Evolutionary conservation across 2,329 filamentous ascomycete genomes (phyloP).

Genomic region (Daldinia eschscholtzii): DNA sequence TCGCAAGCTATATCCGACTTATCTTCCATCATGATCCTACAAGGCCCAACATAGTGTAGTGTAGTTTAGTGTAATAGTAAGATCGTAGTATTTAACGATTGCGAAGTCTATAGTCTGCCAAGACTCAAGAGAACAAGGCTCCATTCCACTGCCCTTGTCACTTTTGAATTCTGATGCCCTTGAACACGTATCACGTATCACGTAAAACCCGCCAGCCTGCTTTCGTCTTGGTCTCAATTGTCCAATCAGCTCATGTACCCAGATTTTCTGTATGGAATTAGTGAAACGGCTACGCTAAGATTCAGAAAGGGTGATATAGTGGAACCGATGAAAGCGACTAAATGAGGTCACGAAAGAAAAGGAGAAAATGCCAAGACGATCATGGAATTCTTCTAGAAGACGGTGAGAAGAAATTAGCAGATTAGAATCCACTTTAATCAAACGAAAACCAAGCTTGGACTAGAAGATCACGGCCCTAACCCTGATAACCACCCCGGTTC

Average conservation of each 20-base stretch:
- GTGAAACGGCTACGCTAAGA: constrained; percentile 39
- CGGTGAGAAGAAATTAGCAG: constrained; percentile 34
- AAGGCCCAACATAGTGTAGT: background rate
- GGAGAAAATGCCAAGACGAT: constrained; percentile 27
- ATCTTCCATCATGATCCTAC: background rate
- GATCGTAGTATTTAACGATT: constrained; percentile 3
- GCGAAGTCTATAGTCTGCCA: constrained; percentile 29
- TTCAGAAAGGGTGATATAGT: constrained; percentile 29
- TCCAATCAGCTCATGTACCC: constrained; percentile 9
- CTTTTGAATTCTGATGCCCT: constrained; percentile 9
- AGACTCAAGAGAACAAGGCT: constrained; percentile 29
- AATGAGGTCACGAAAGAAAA: constrained; percentile 35
- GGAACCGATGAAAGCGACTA: constrained; percentile 24
- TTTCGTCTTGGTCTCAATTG: constrained; percentile 6
- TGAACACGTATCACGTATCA: background rate
- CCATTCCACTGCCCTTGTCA: constrained; percentile 11
- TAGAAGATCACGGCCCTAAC: constrained; percentile 32
- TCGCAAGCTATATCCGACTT: background rate
- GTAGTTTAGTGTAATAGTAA: constrained; percentile 1
- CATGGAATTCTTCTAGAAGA: constrained; percentile 42
- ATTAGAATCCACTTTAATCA: constrained; percentile 43
- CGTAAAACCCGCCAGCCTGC: background rate
- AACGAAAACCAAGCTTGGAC: constrained; percentile 29
- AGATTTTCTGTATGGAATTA: constrained; percentile 17
- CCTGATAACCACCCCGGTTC: constrained; percentile 25